Conservation (phyloP, 352 stramenopile species). For the Thalassiosira hispida region DNA sequence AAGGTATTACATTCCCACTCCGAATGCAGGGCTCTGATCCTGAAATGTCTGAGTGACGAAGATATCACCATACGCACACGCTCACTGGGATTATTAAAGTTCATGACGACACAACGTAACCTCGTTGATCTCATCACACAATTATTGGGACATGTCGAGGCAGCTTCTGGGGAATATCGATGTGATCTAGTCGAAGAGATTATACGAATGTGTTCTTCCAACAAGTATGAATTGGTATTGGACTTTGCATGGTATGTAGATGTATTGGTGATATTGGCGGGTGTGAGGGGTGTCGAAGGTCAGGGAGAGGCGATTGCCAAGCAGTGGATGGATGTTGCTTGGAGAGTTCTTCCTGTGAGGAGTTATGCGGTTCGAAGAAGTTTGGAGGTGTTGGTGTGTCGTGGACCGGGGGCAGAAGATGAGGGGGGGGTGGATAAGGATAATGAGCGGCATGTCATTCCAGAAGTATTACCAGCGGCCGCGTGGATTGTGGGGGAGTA, state of each 20-base stretch:
- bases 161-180: constrained; percentile 92
- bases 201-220: constrained; percentile 94
- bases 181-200: constrained; percentile 96
- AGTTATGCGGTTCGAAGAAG: constrained; percentile 94
- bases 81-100: constrained; percentile 93
- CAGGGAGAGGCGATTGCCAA: constrained; percentile 87
- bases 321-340: constrained; percentile 96
- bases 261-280: constrained; percentile 94
- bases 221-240: constrained; percentile 97
- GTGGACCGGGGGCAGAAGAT: constrained; percentile 38
- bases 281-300: constrained; percentile 88
- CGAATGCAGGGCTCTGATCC: constrained; percentile 94
- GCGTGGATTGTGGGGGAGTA: constrained; percentile 99
- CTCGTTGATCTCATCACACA: constrained; percentile 95
- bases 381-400: constrained; percentile 90
- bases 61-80: constrained; percentile 98
- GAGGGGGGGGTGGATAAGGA: constrained; percentile 25
- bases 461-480: constrained; percentile 93
- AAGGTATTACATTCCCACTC: constrained; percentile 88
- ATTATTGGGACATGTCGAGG: constrained; percentile 94
- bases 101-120: constrained; percentile 96
- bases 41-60: constrained; percentile 96
- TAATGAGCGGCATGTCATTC: constrained; percentile 85
- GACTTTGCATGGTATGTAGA: constrained; percentile 99
- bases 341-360: constrained; percentile 95